Evolutionary conservation across 176 grass and related monocot species (phyloP), one percentile per base, ranked within the genome.

Genomic region (Raddia distichophylla): DNA sequence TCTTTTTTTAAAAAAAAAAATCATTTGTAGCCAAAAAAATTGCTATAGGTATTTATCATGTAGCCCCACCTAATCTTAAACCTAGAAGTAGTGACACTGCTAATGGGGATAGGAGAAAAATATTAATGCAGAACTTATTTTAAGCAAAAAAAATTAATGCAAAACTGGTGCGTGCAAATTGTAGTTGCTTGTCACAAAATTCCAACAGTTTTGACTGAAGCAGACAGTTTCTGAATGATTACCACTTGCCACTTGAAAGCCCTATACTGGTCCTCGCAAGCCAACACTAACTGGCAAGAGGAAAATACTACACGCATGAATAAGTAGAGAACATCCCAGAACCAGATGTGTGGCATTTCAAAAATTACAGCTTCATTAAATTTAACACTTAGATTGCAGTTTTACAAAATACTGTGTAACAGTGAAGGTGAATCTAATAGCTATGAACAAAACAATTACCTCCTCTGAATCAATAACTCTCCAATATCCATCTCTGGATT

Each of bases 391-490:
- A 71, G 61, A 51, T 60, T 22, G 44, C 11, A 60, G 60, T 67
- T 74, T 62, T 40, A 64, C 54, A 3, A 45, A 22, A 17, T 42
- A 15, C 3, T 64, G 22, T 67, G 58, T 37, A 8, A 57, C 10
- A 79, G 19, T 65, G 18, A 81, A 75, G 35, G 71, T 58, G 19
- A 46, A 57, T 85, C 7, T 67, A 80, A 69, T 54, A 54, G 8
- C 10, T 47, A 45, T n/a, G 40, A 66, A 82, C 8, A 34, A 70
- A 69, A 59, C 9, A 72, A 54, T 64, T 86, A 93, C 96, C 93
- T 99, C 91, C 80, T 91, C 96, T 71, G 89, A 90, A 77, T 99
- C 93, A 73, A 99, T 86, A 79, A 99, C 78, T 83, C 88, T 87
- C 96, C 96, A 99, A 68, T 82, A 71, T 32, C 93, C 82, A 86